Evolutionary conservation across 306 rosid genomes (phyloP).

Genomic region (Cicer chorassanicum): DNA sequence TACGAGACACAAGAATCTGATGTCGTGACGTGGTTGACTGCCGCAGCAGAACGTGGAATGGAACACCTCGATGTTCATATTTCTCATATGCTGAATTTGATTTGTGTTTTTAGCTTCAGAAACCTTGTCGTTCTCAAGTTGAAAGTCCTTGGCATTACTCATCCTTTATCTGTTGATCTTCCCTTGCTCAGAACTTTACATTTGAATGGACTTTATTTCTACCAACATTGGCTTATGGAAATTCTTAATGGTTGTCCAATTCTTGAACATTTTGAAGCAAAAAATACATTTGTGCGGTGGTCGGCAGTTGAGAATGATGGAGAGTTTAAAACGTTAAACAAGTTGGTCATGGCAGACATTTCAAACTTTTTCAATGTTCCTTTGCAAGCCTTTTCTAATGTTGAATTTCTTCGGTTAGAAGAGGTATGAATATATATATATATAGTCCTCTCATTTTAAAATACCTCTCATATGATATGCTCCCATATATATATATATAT

Average conservation of each 20-base stretch:
- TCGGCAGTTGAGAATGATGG: not conserved
- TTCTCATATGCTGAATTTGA: not conserved
- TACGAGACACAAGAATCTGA: not conserved
- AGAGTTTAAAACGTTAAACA: not conserved
- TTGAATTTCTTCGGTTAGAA: not conserved
- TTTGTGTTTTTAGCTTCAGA: not conserved
- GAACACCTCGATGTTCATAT: not conserved
- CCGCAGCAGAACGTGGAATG: not conserved
- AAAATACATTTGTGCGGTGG: not conserved
- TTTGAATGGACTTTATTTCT: not conserved
- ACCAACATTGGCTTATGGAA: not conserved
- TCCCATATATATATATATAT: too few relatives aligned
- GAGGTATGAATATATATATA: not conserved
- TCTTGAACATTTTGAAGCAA: not conserved
- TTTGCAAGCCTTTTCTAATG: not conserved
- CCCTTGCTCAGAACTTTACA: slow-evolving; percentile 20
- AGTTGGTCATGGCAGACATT: not conserved
- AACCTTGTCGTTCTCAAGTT: not conserved
- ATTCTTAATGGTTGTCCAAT: not conserved
- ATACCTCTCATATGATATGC: too few relatives aligned
- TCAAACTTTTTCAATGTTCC: not conserved
- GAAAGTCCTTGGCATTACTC: not conserved
- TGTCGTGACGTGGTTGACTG: not conserved
- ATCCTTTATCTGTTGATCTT: not conserved
- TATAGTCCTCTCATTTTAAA: not conserved